Base-by-base conservation (phyloP, 2,329 filamentous ascomycete genomes). In the Epichloe scottii region DNA sequence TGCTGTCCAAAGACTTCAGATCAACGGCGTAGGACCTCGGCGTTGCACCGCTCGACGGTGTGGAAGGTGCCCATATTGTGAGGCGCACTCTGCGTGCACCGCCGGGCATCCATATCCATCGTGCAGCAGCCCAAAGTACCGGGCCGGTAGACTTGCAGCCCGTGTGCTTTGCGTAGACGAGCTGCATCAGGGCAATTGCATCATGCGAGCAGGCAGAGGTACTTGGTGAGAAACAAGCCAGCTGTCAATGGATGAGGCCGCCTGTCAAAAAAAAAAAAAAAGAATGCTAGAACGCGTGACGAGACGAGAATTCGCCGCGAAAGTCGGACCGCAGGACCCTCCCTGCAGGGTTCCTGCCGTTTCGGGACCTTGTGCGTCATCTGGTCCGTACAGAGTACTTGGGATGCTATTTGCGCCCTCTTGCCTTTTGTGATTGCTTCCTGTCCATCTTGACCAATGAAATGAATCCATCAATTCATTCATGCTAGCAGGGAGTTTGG, bases 21-120 rank as follows among this genome's bases (percentile, higher is more conserved):
- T 80, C 66, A 47, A 80, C 61, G 17, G 71, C 67, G 46, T 72
- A 72, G 52, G 58, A 62, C 56, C 68, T 61, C 55, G 56, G 60
- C 38, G 56, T 40, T 40, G 33, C 33, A 41, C 26, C 15, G 35
- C 10, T 51, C n/a, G 35, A 46, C 14, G 23, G n/a, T 34, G 4
- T 35, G 40, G 6, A 17, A 43, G 39, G 23, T n/a, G 5, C 10
- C 33, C 39, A 37, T 12, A 8, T 35, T 19, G 26, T 12, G 19
- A 46, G 39, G 21, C 37, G 15, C 15, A 43, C 37, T 50, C 46
- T 48, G 37, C 40, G 39, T 38, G 30, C 49, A 30, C 15, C 37
- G 39, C 50, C 48, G 19, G 47, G 19, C 5, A 40, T 44, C 19
- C 51, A 43, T 39, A 40, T 44, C 33, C 51, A 43, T 40, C 42